phyloP scores from a whole-genome alignment of 78 protist species.

The Dictyostelium purpureum region DNA sequence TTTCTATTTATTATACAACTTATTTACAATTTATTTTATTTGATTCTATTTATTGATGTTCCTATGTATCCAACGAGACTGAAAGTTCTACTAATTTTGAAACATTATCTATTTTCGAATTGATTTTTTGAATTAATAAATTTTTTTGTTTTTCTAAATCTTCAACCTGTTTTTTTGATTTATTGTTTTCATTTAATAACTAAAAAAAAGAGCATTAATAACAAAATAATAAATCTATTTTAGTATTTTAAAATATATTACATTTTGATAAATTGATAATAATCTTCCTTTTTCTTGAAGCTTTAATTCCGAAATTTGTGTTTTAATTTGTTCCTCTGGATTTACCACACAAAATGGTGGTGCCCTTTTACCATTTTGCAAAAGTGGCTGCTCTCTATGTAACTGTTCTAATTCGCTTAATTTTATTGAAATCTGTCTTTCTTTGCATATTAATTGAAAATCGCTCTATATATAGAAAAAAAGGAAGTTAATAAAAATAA shows the following conservation, averaged over 20 bases:
- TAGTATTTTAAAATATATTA: neutral
- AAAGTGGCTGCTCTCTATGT: slow-evolving; percentile 21
- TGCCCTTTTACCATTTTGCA: neutral
- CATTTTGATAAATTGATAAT: slow-evolving; percentile 20
- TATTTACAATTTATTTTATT: neutral
- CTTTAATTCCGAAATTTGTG: slow-evolving; percentile 3
- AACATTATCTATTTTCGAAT: neutral
- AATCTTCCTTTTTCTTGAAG: slow-evolving; percentile 1
- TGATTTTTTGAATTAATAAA: neutral
- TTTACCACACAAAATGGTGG: neutral
- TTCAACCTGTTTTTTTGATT: neutral
- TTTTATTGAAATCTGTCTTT: slow-evolving; percentile 23
- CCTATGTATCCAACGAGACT: neutral
- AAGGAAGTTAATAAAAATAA: neutral
- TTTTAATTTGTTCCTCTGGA: slow-evolving; percentile 1
- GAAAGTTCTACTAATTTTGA: neutral
- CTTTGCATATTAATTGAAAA: slow-evolving; percentile 32
- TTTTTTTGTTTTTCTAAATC: slow-evolving; percentile 20
- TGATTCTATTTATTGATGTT: neutral
- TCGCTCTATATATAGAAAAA: neutral
- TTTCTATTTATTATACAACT: too few species aligned
- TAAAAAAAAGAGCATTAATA: neutral
- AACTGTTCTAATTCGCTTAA: slow-evolving; percentile 13
- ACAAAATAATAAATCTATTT: neutral
- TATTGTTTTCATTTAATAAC: slow-evolving; percentile 11